phyloP scores from a whole-genome alignment of 257 asterid species.

The Solanum bulbocastanum region DNA sequence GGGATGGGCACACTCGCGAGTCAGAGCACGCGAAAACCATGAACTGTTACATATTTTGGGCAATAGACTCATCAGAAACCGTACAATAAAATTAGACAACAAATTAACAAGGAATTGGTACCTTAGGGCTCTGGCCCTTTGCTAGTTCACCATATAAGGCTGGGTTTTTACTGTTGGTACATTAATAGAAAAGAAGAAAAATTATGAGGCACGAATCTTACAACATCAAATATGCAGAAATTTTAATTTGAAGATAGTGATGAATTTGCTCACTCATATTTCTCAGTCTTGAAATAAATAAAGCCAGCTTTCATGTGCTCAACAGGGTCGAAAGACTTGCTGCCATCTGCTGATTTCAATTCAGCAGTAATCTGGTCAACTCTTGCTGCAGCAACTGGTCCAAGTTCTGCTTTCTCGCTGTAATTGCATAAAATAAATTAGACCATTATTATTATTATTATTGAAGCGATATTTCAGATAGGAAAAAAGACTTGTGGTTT shows the following conservation, averaged over 20 bases:
- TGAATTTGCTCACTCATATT: constrained; percentile 54
- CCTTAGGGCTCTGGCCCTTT: constrained; percentile 92
- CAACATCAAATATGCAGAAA: neutral
- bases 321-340: constrained; percentile 26
- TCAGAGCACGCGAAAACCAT: constrained; percentile 93
- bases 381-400: constrained; percentile 70
- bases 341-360: constrained; percentile 33
- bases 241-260: neutral
- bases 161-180: constrained; percentile 48
- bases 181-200: neutral
- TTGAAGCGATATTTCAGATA: neutral
- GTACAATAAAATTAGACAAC: neutral
- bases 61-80: neutral
- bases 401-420: constrained; percentile 78
- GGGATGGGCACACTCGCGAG: constrained; percentile 94
- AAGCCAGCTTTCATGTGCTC: constrained; percentile 76
- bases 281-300: constrained; percentile 73
- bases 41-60: constrained; percentile 25
- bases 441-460: neutral
- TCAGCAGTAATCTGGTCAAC: constrained; percentile 64
- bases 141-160: constrained; percentile 61
- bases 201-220: neutral
- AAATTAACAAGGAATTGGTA: constrained; percentile 3
- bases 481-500: neutral
- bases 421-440: neutral